phyloP scores from a whole-genome alignment of 2,329 filamentous ascomycete species.

The Neurospora sp. region DNA sequence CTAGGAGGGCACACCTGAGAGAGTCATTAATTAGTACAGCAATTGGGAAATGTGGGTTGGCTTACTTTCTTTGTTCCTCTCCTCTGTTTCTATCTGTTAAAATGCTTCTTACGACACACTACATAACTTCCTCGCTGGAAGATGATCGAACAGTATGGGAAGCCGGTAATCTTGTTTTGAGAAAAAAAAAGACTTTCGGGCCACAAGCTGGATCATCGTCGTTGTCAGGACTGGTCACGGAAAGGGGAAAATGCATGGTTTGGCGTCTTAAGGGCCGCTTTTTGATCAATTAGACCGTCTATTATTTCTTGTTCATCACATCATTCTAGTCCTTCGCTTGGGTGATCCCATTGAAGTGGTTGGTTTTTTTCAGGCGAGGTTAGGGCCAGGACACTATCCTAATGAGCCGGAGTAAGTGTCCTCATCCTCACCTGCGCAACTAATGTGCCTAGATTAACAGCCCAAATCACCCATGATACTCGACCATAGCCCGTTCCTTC shows the following conservation, averaged over 20 bases:
- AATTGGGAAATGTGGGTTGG: not conserved
- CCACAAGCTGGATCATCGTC: not conserved
- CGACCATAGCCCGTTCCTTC: not conserved
- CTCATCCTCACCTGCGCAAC: not conserved
- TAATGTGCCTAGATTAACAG: not conserved
- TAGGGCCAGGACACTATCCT: not conserved
- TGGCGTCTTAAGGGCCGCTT: not conserved
- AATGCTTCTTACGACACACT: not conserved
- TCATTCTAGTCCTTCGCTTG: not conserved
- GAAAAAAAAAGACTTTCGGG: not conserved
- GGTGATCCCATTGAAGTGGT: not conserved
- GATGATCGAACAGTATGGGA: not conserved
- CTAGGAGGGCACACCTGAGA: constrained; percentile 8
- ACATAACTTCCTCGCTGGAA: not conserved
- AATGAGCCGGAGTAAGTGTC: not conserved
- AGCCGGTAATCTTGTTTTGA: not conserved
- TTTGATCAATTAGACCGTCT: not conserved
- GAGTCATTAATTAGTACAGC: not conserved
- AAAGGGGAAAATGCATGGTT: not conserved
- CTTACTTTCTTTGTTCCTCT: not conserved
- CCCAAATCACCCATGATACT: not conserved
- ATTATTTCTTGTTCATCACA: not conserved
- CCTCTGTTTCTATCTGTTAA: not conserved
- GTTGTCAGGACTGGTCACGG: not conserved
- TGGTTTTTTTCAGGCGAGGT: not conserved